Conservation (phyloP, 148 eudicot genomes). For the Rhododendron griersonianum region DNA sequence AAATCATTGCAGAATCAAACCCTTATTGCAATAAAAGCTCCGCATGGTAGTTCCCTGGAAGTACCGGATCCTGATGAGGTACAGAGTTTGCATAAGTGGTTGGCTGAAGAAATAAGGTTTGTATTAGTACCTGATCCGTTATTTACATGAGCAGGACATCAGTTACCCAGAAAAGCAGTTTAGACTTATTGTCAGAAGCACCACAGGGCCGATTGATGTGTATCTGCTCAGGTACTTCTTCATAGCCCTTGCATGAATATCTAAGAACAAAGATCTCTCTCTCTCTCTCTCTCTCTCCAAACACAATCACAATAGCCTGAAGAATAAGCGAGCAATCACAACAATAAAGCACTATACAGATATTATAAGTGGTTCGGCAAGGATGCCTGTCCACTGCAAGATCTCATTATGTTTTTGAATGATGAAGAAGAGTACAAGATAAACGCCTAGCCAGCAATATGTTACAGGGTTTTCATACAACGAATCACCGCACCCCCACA, state of each 20-base stretch:
- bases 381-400: not conserved
- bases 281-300: constrained; percentile 4
- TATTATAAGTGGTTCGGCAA: not conserved
- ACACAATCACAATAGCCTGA: not conserved
- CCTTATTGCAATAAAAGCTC: constrained; percentile 40
- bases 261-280: not conserved
- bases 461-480: not conserved
- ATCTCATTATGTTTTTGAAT: not conserved
- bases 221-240: constrained; percentile 35
- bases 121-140: constrained; percentile 8
- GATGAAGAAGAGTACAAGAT: not conserved
- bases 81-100: constrained; percentile 10
- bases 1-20: constrained; percentile 32
- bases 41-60: constrained; percentile 37
- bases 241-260: not conserved
- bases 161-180: constrained; percentile 20
- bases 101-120: not conserved
- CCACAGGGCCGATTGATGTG: constrained; percentile 34
- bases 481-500: not conserved
- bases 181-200: constrained; percentile 38
- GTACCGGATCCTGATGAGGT: constrained; percentile 54
- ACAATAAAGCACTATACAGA: not conserved
- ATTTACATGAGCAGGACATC: constrained; percentile 22
- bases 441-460: not conserved
- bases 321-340: not conserved